Evolutionary conservation across 2,329 filamentous ascomycete genomes (phyloP), one percentile per base, ranked within the genome.

Genomic region (Ramularia endophylla): DNA sequence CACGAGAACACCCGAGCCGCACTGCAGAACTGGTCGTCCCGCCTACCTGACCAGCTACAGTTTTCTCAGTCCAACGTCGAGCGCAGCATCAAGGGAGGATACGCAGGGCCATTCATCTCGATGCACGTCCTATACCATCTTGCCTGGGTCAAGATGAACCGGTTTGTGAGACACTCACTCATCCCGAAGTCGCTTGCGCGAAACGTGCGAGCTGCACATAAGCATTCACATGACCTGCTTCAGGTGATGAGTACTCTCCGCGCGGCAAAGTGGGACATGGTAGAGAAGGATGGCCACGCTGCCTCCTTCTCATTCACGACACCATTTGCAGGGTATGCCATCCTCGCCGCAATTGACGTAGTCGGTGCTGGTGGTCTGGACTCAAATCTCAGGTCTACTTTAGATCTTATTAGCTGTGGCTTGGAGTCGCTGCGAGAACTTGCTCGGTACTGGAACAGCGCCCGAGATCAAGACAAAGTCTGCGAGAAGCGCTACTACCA

Each of bases 121-220:
- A 74, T 84, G 60, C 81, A 86, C 58, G 66, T 82, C 19, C 65
- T 85, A n/a, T 82, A 82, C 57, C 74, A 83, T 56, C 73, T 77
- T 34, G 72, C 78, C 1, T 63, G 78, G 53, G 74, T 85, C 62
- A 79, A 80, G 50, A 67, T 85, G 20, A 81, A 83, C 52, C 74
- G 83, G 28, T 75, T 83, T 53, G 71, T 72, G 9, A 67, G 70
- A 8, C 63, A 66, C 44, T 59, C 62, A 8, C 63, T 61, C 25
- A 59, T 77, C 3, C 63, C 62, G 0, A 64, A 70, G 2, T 56
- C 65, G 20, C 58, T 73, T 9, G 52, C 59, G 2, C 67, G 71
- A 17, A 71, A 76, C 46, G 65, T 76, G 4, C 64, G 67, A 28
- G 61, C 66, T 11, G 72, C 75, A 18, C 65, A 69, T 29, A 66